Base-by-base conservation (phyloP, 441 rosid genomes). In the Gossypium laxum region DNA sequence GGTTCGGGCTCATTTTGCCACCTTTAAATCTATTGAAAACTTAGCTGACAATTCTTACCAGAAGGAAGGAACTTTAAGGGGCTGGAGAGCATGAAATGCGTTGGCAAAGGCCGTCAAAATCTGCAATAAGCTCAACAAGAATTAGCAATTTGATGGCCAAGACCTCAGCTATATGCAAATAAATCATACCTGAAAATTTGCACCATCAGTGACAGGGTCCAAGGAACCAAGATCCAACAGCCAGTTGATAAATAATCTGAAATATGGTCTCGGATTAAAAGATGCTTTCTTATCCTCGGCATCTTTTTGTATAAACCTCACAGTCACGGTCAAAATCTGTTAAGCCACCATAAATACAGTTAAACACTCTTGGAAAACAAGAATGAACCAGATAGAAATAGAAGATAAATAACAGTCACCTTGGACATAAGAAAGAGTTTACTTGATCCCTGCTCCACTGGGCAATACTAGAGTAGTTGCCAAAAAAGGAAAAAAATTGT, bases 201-300 rank as follows among this genome's bases (percentile, higher is more conserved):
- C 78, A 78, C 89, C 89, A 80, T 92, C 96, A 72, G 76, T 62
- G 71, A 84, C 85, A 73, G 90, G 86, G 34, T 92, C 95, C 72
- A 82, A 51, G 48, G 91, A 86, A 72, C 85, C 83, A 32, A 92
- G 83, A 78, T 95, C 98, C 34, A 87, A 72, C 70, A 95, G 82
- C 93, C 92, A 95, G 81, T 91, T 88, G 38, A 95, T 85, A 80
- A 91, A 88, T 80, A 92, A 80, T 85, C 99, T 89, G 78, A 95
- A 95, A 84, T 91, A 95, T 12, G 99, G 97, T 72, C 97, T 92
- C 1, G 97, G 92, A 81, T 88, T 91, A 72, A 95, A 88, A 77
- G 91, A 82, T 45, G 80, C 67, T 83, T 91, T 89, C 83, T 87
- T 95, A 72, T 91, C 97, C 77, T 95, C 98, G 0, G 92, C 89